Evolutionary conservation across 2,329 filamentous ascomycete species (phyloP), one percentile per base, ranked within the genome.

Genomic region (Trichoderma endophyticum): DNA sequence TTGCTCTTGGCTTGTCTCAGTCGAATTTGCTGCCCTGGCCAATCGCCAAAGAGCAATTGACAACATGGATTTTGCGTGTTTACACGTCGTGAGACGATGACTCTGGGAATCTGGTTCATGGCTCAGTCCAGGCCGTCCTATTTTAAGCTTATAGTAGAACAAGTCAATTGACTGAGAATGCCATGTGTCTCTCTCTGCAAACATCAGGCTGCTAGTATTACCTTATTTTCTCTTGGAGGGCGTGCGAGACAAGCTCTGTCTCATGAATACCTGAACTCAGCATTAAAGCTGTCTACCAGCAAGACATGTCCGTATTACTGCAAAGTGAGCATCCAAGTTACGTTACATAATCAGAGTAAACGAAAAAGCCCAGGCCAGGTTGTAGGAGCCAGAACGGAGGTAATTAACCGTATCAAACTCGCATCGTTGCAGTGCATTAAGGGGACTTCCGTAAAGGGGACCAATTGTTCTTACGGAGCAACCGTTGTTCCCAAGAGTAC

Each of bases 1-100:
- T 70, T 62, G 56, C 36, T 59, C 66, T 61, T 68, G 56, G 66
- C 66, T 54, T 70, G 66, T 70, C 39, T 70, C 57, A 70, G 24
- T 51, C 24, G 21, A 61, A 48, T 62, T 36, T 36, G 34, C 26
- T 12, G 36, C 54, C 39, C 34, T n/a, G 28, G 28, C 66, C 66
- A 70, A 70, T 70, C 28, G 39, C 30, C 15, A n/a, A 15, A n/a
- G 36, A 12, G 66, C 39, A 54, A 62, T 70, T 70, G 57, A 54
- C 24, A 57, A 61, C 57, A 70, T 62, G 57, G 21, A 34, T 14
- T 64, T 24, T 8, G 30, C 39, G n/a, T 12, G n/a, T 43, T 48
- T 63, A 57, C 24, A 34, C 28, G 59, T 56, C 34, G 7, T 61
- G 7, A 61, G 56, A 69, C 24, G 32, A n/a, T 51, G 26, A 39